phyloP scores from a whole-genome alignment of 1,284 basidiomycete genomes.

The Pseudomicrostroma phylloplanum region DNA sequence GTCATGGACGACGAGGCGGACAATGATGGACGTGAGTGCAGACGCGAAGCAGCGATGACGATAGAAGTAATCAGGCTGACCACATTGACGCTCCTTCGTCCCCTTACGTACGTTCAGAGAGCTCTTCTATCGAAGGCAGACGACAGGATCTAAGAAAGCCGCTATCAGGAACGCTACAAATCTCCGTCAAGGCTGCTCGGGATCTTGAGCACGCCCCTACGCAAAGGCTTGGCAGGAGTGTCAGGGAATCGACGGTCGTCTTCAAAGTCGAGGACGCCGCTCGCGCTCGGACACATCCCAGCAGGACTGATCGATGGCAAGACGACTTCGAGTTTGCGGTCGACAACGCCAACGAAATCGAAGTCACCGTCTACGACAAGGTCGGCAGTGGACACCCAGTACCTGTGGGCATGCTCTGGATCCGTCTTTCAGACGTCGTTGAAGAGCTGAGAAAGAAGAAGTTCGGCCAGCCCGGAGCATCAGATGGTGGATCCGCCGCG shows the following conservation, averaged over 20 bases:
- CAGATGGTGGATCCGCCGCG: conserved; percentile 28
- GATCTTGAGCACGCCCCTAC: conserved; percentile 92
- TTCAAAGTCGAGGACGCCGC: conserved; percentile 95
- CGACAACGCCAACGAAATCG: conserved; percentile 97
- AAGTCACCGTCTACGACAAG: conserved; percentile 92
- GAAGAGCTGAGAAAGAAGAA: conserved; percentile 91
- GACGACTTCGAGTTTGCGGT: conserved; percentile 94
- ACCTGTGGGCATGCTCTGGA: conserved; percentile 93
- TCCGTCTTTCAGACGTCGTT: conserved; percentile 87
- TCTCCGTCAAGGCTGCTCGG: conserved; percentile 79
- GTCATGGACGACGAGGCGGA: conserved; percentile 83
- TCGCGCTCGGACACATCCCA: conserved; percentile 81
- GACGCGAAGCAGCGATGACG: neutral
- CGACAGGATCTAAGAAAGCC: conserved; percentile 88
- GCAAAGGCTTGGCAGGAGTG: conserved; percentile 52
- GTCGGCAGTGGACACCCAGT: conserved; percentile 68
- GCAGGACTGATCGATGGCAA: conserved; percentile 91
- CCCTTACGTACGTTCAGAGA: conserved; percentile 21
- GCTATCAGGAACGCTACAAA: conserved; percentile 82
- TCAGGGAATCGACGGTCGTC: conserved; percentile 76
- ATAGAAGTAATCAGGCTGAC: neutral
- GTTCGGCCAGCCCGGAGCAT: conserved; percentile 59
- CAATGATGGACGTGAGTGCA: conserved; percentile 54
- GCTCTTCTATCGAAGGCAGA: conserved; percentile 59
- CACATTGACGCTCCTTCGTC: neutral